Conservation (phyloP, 139 green algal species). For the Microglena sp. region DNA sequence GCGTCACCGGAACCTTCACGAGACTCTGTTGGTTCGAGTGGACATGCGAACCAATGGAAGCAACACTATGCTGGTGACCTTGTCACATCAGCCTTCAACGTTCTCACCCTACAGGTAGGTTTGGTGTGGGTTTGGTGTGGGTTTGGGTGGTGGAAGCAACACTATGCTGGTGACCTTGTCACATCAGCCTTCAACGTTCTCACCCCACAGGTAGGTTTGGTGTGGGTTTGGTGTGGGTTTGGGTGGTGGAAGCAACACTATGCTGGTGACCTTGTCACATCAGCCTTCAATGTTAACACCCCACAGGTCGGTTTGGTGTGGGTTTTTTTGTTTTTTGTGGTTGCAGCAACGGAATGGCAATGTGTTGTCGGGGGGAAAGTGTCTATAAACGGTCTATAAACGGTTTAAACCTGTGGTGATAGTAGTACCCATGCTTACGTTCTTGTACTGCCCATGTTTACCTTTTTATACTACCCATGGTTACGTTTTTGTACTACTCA, state of each 20-base stretch:
- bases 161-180: conserved; percentile 32
- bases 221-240: no score
- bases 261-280: conserved; percentile 35
- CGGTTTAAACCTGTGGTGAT: no score
- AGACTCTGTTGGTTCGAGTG: conserved; percentile 9
- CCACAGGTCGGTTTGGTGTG: conserved; percentile 13
- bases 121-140: no score
- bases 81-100: conserved; percentile 44
- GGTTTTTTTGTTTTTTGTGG: no score
- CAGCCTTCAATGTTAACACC: conserved; percentile 36
- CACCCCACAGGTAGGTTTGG: conserved; percentile 16
- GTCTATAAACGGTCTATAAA: no score
- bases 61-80: conserved; percentile 25
- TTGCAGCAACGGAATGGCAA: conserved; percentile 24
- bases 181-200: conserved; percentile 39
- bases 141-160: no score
- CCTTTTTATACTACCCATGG: no score
- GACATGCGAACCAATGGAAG: conserved; percentile 4
- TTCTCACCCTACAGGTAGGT: conserved; percentile 20
- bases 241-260: conserved; percentile 18
- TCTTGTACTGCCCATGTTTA: no score
- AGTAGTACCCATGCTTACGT: no score
- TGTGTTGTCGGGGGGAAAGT: no score
- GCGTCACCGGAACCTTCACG: conserved; percentile 4
- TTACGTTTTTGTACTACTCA: no score